A percentile compares a stretch with the other conserved stretches of the same genome.
phyloP scores from a whole-genome alignment of 2,329 filamentous ascomycete genomes.

The Fusarium sp. region DNA sequence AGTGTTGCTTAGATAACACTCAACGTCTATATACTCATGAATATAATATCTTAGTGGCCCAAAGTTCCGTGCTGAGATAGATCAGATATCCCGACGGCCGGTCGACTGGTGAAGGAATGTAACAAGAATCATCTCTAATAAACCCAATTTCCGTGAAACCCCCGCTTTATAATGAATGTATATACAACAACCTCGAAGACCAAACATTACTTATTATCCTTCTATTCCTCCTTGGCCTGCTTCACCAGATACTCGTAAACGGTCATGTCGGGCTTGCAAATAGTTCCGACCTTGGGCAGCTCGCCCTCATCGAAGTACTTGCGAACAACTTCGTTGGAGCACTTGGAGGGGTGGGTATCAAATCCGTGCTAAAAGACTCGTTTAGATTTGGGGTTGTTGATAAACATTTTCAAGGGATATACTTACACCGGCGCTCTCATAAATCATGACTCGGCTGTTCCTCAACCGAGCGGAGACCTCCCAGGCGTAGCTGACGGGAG shows the following conservation, averaged over 20 bases:
- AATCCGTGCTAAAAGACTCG: constrained; percentile 2
- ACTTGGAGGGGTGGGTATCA: background rate
- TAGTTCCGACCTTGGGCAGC: background rate
- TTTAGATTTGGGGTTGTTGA: background rate
- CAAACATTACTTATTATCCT: background rate
- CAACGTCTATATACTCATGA: background rate
- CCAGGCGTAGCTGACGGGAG: constrained; percentile 15
- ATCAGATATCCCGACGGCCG: background rate
- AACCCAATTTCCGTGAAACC: background rate
- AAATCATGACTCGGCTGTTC: constrained; percentile 18
- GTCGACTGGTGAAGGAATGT: background rate
- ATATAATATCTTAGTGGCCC: background rate
- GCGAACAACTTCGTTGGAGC: background rate
- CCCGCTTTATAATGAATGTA: background rate
- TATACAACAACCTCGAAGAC: background rate
- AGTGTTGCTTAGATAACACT: background rate
- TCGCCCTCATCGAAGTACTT: background rate
- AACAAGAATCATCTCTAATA: background rate
- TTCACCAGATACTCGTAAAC: background rate
- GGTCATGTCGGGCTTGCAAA: constrained; percentile 1
- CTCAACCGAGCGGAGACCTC: constrained; percentile 20
- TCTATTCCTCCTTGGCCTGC: background rate
- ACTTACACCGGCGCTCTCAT: constrained; percentile 28
- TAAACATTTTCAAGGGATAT: background rate
- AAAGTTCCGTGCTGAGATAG: background rate